These are phyloP conservation scores for Stemphylium lycopersici DNA, from an alignment of 2,329 filamentous ascomycete genomes.

Conservation along the genomic window DNA sequence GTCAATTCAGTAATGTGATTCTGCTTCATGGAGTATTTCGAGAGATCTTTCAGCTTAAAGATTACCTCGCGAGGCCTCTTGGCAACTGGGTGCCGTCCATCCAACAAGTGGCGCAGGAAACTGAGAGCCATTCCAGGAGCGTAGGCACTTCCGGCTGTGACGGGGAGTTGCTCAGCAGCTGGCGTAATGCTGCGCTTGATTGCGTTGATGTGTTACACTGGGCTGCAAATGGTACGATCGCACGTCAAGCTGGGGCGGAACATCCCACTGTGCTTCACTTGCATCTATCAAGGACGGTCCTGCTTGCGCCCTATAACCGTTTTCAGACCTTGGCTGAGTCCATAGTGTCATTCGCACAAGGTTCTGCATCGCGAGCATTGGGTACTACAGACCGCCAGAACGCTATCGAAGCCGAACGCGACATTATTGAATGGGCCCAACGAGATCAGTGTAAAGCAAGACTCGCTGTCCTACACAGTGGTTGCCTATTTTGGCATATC, in stretches of 20 bases:
- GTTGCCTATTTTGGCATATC: conserved; percentile 60
- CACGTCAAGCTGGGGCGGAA: conserved; percentile 57
- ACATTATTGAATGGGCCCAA: conserved; percentile 57
- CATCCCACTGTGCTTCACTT: conserved; percentile 63
- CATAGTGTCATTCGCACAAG: conserved; percentile 5
- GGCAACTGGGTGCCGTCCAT: conserved; percentile 51
- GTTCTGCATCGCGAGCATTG: not conserved
- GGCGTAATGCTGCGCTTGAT: conserved; percentile 55
- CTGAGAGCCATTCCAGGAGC: conserved; percentile 52
- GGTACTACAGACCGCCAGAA: not conserved
- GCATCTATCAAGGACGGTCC: conserved; percentile 59
- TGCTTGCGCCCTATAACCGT: conserved; percentile 57
- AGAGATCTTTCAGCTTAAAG: conserved; percentile 56
- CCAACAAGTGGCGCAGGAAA: conserved; percentile 11
- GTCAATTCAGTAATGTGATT: conserved; percentile 58
- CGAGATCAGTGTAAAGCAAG: conserved; percentile 62
- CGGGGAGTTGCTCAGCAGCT: conserved; percentile 45
- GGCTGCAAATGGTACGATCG: conserved; percentile 61
- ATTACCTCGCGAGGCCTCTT: conserved; percentile 48
- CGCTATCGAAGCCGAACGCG: conserved; percentile 30
- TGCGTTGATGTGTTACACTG: conserved; percentile 64
- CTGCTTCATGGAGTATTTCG: conserved; percentile 59
- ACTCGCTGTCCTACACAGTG: conserved; percentile 60
- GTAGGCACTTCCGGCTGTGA: conserved; percentile 47
- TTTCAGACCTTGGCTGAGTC: conserved; percentile 53